phyloP scores from a whole-genome alignment of 495 filamentous ascomycete species.

The Aspergillus conjunctus region DNA sequence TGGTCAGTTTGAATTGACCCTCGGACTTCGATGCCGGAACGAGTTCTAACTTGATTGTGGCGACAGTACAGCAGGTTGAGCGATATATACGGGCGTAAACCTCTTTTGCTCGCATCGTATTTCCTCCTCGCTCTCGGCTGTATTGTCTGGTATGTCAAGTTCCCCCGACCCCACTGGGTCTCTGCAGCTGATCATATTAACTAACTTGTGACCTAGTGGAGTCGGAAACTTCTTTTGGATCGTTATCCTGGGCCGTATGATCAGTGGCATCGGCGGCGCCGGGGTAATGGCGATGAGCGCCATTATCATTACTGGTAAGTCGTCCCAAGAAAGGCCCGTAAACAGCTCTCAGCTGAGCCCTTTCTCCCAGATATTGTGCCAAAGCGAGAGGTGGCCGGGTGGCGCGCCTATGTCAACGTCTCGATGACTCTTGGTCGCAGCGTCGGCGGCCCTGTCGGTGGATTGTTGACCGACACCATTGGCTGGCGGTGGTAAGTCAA shows the following conservation, averaged over 20 bases:
- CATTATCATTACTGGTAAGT: constrained; percentile 61
- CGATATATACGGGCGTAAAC: constrained; percentile 51
- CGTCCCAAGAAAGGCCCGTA: neutral
- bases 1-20: constrained; percentile 35
- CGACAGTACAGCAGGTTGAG: constrained; percentile 48
- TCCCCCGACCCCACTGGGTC: neutral
- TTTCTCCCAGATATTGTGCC: constrained; percentile 57
- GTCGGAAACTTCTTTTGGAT: constrained; percentile 51
- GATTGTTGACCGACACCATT: constrained; percentile 63
- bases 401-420: constrained; percentile 68
- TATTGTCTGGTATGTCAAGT: constrained; percentile 36
- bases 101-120: constrained; percentile 43
- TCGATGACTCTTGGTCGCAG: constrained; percentile 64
- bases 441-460: constrained; percentile 65
- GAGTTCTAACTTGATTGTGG: neutral
- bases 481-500: constrained; percentile 63
- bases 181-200: neutral
- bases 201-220: constrained; percentile 43
- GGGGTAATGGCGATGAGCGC: constrained; percentile 59
- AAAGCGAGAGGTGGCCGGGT: constrained; percentile 65
- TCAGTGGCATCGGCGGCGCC: constrained; percentile 61
- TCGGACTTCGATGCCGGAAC: neutral
- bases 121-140: constrained; percentile 47
- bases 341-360: constrained; percentile 3
- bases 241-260: constrained; percentile 58